Conservation (phyloP, 352 stramenopile genomes). For the Chrysophaeum taylorii region DNA sequence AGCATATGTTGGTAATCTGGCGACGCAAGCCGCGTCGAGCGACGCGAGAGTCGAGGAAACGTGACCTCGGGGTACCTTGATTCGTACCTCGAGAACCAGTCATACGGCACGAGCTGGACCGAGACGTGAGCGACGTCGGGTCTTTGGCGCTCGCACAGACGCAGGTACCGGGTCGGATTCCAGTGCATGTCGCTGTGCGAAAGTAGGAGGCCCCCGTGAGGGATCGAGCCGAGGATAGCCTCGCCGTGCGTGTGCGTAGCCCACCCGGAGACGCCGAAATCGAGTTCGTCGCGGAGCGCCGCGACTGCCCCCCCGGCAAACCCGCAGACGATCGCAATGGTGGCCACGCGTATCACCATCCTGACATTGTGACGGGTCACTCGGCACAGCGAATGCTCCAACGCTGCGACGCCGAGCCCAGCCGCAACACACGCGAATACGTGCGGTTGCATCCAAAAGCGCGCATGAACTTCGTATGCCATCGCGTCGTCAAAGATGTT, state of each 20-base stretch:
- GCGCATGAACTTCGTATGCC: slow-evolving; percentile 58
- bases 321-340: neutral
- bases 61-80: slow-evolving; percentile 18
- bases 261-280: neutral
- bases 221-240: slow-evolving; percentile 42
- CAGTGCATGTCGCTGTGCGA: slow-evolving; percentile 68
- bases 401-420: neutral
- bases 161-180: slow-evolving; percentile 61
- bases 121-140: slow-evolving; percentile 55
- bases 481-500: slow-evolving; percentile 54
- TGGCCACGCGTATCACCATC: no score
- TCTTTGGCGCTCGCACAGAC: slow-evolving; percentile 48
- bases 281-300: neutral
- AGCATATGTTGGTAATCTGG: slow-evolving; percentile 20
- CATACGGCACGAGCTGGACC: slow-evolving; percentile 65
- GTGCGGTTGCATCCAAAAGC: slow-evolving; percentile 60
- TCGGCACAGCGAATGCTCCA: neutral
- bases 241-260: slow-evolving; percentile 23
- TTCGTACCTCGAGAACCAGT: slow-evolving; percentile 53
- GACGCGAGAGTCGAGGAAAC: slow-evolving; percentile 16
- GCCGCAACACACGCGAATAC: slow-evolving; percentile 46
- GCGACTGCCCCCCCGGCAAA: neutral
- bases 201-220: slow-evolving; percentile 44
- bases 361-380: neutral
- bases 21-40: slow-evolving; percentile 21